These are phyloP conservation scores for Colletotrichum spinosum DNA, from an alignment of 2,329 filamentous ascomycete species.

Conservation along the genomic window DNA sequence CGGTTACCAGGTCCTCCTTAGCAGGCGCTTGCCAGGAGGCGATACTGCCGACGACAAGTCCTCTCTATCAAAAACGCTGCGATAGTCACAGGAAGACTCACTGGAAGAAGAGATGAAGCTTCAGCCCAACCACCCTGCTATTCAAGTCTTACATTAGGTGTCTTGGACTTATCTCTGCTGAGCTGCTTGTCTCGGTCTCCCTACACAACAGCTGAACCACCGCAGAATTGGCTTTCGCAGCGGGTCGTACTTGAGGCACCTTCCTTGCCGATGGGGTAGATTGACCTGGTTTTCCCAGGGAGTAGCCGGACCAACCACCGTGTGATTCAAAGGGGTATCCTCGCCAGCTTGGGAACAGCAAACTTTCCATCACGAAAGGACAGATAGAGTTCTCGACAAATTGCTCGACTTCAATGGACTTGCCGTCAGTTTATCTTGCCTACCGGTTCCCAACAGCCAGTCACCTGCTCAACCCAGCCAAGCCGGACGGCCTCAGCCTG, in stretches of 20 bases:
- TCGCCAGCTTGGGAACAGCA: background rate
- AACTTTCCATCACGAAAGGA: background rate
- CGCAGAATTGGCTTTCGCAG: slow-evolving; percentile 10
- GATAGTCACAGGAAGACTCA: background rate
- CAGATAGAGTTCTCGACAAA: background rate
- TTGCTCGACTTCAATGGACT: background rate
- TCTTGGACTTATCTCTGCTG: slow-evolving; percentile 7
- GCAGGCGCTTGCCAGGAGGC: slow-evolving; percentile 10
- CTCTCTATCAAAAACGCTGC: slow-evolving; percentile 18
- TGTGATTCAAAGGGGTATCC: slow-evolving; percentile 14
- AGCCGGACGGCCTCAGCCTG: slow-evolving; percentile 23
- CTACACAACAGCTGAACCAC: background rate
- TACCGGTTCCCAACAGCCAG: background rate
- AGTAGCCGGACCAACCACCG: slow-evolving; percentile 11
- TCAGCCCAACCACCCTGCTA: background rate
- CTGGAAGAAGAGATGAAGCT: background rate
- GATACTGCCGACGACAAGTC: slow-evolving; percentile 11
- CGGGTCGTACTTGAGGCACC: slow-evolving; percentile 17
- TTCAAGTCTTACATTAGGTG: slow-evolving; percentile 1
- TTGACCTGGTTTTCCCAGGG: slow-evolving; percentile 27
- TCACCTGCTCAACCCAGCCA: slow-evolving; percentile 10
- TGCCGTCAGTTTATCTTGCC: background rate
- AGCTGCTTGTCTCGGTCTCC: slow-evolving; percentile 7
- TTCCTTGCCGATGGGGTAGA: background rate
- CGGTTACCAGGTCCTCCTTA: slow-evolving; percentile 15